Base-by-base conservation (phyloP, 441 rosid genomes). In the Populus hybrid region DNA sequence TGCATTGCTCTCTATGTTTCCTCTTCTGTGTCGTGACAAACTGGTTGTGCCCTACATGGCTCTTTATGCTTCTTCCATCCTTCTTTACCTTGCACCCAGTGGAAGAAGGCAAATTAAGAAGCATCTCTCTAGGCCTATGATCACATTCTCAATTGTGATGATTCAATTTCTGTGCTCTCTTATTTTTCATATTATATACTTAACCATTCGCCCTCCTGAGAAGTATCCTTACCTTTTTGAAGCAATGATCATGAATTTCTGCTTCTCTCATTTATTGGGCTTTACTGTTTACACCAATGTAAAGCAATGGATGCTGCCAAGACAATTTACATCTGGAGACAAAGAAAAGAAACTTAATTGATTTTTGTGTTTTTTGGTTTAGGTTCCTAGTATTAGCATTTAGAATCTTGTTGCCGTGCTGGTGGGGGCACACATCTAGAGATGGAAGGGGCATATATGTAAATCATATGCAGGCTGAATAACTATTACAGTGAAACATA, bases 1-100 rank as follows among this genome's bases (percentile, higher is more conserved):
- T 66, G 97, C 90, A 20, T 86, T 95, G 80, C 88, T 94, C 89
- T 94, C 97, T 4, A 91, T 92, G 95, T 89, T 92, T 82, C 99
- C 98, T 74, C 97, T 94, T 85, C 83, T 95, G 26, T 82, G 77
- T 74, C 92, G 92, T 23, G 99, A 95, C 87, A 86, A 89, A 78
- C 89, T 94, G 88, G 81, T 86, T 77, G 80, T 90, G 31, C 94
- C 97, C 18, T 94, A 90, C 75, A 50, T 84, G 31, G 85, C 89
- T 66, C 75, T 91, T 50, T 79, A 78, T 73, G 85, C 83, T 9
- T 92, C 91, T 76, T 89, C 83, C 76, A 71, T 86, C 81, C 80
- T 91, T 83, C 82, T 94, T 69, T 85, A 83, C 82, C 79, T 80
- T 68, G 77, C 93, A 69, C 91, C 86, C 0, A 69, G 86, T 71